Evolutionary conservation across 805 yeast genomes (phyloP).

Genomic region (Metschnikowia hibisci): DNA sequence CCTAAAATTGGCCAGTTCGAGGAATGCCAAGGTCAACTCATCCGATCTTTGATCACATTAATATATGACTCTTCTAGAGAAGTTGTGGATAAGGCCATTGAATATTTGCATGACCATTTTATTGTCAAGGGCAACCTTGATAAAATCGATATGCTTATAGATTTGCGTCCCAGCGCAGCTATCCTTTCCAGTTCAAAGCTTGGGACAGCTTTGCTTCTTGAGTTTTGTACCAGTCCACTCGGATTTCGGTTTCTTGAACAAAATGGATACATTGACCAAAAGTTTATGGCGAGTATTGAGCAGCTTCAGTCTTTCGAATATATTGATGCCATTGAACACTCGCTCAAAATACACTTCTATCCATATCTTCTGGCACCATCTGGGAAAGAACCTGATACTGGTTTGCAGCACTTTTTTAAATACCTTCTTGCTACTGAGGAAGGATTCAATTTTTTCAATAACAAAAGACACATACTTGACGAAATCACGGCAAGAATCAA

Average conservation of each 20-base stretch:
- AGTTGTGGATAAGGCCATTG: conserved; percentile 21
- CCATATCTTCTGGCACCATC: conserved; percentile 21
- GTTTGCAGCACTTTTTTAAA: conserved; percentile 63
- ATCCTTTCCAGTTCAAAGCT: conserved; percentile 22
- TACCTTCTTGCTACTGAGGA: conserved; percentile 76
- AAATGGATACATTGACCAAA: conserved; percentile 36
- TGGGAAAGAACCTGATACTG: neutral
- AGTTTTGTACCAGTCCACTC: conserved; percentile 57
- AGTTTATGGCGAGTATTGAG: conserved; percentile 9
- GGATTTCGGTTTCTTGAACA: conserved; percentile 64
- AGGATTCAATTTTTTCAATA: conserved; percentile 61
- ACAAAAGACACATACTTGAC: conserved; percentile 35
- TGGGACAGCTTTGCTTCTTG: conserved; percentile 50
- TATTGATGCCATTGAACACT: conserved; percentile 11
- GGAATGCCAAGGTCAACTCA: conserved; percentile 44
- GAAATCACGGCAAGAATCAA: conserved; percentile 25
- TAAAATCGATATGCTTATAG: conserved; percentile 49
- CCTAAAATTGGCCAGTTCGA: conserved; percentile 34
- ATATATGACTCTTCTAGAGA: conserved; percentile 53
- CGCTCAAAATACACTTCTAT: conserved; percentile 14
- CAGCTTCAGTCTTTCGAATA: conserved; percentile 11
- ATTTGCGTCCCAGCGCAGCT: conserved; percentile 51
- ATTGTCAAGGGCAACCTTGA: conserved; percentile 23
- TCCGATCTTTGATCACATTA: conserved; percentile 57
- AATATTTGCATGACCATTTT: conserved; percentile 21